Conservation (phyloP, 768 basidiomycete genomes). For the Kwoniella sp. region DNA sequence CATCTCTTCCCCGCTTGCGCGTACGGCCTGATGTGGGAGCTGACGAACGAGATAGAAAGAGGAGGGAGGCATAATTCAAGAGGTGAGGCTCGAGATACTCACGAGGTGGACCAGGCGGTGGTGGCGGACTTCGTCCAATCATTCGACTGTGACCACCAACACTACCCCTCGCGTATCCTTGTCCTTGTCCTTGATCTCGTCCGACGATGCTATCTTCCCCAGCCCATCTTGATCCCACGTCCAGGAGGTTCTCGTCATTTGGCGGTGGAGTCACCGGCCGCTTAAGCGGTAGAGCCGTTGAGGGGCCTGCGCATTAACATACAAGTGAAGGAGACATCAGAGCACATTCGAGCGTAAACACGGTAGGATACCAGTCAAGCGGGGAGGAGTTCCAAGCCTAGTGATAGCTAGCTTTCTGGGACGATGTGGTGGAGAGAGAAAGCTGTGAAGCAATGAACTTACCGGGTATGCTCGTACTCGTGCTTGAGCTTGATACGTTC, state of each 20-base stretch:
- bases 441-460: not conserved
- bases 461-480: not conserved
- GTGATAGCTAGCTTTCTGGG: no score
- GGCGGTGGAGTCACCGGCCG: conserved; percentile 2
- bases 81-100: conserved; percentile 8
- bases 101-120: conserved; percentile 47
- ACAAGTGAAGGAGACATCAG: not conserved
- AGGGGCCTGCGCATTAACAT: not conserved
- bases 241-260: conserved; percentile 22
- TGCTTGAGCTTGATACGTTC: not conserved
- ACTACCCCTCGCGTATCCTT: not conserved
- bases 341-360: not conserved
- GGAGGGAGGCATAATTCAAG: no score
- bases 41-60: no score
- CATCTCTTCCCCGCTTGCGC: no score
- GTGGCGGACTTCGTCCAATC: conserved; percentile 34
- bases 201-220: conserved; percentile 8
- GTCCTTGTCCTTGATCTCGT: conserved; percentile 1
- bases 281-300: not conserved
- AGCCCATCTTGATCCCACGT: conserved; percentile 21
- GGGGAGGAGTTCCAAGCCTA: no score
- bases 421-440: no score
- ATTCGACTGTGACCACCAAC: no score
- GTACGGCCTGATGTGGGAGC: no score
- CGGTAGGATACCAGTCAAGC: no score